Evolutionary conservation across 208 protist species (phyloP).

Genomic region (Leishmania tropica): DNA sequence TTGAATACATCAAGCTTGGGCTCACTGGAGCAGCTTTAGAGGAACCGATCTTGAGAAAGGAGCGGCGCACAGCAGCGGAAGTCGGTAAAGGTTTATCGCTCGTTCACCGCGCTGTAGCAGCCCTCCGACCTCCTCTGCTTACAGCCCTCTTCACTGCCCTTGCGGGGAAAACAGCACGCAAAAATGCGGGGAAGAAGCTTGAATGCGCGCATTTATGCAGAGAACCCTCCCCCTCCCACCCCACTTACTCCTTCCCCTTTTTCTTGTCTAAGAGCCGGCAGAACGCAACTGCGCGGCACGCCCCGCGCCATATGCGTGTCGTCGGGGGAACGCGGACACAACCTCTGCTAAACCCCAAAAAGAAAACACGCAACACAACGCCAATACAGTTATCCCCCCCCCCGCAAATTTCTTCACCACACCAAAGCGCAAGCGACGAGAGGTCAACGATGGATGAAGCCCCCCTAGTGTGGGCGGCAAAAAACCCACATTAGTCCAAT

Average conservation of each 20-base stretch:
- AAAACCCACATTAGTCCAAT: too few relatives aligned
- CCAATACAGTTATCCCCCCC: too few relatives aligned
- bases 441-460: too few relatives aligned
- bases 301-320: too few relatives aligned
- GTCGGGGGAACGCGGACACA: not conserved
- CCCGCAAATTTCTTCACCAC: not conserved
- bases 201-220: not conserved
- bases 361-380: not conserved
- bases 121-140: not conserved
- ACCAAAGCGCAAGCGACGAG: not conserved
- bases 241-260: too few relatives aligned
- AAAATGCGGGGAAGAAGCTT: too few relatives aligned
- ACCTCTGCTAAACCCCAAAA: not conserved
- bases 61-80: not conserved
- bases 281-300: not conserved
- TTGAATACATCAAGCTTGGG: not conserved
- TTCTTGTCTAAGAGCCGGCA: not conserved
- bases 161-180: not conserved
- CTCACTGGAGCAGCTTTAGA: not conserved
- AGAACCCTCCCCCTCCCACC: too few relatives aligned
- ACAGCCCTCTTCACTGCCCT: not conserved
- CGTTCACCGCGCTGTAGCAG: not conserved
- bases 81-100: not conserved
- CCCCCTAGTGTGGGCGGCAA: accelerated
- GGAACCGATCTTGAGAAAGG: not conserved